Conservation (phyloP, 495 filamentous ascomycete genomes). For the Immersiella caudata region DNA sequence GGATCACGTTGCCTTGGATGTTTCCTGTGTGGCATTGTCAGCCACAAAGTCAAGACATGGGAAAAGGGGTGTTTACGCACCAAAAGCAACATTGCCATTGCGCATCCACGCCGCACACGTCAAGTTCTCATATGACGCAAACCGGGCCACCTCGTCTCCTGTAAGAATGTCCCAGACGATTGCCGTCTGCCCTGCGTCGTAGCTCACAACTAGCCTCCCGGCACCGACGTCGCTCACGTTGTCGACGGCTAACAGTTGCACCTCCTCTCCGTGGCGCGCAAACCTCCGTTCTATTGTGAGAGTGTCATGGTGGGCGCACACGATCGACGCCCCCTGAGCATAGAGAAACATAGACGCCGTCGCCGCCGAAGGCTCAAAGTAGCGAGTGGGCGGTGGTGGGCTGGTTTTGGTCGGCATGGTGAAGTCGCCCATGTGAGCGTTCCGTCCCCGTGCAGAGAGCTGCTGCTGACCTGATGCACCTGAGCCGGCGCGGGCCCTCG, state of each 20-base stretch:
- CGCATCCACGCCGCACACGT: slow-evolving; percentile 91
- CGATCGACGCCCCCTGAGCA: slow-evolving; percentile 73
- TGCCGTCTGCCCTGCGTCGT: slow-evolving; percentile 86
- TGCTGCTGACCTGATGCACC: slow-evolving; percentile 50
- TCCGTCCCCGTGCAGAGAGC: slow-evolving; percentile 46
- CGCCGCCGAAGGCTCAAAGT: slow-evolving; percentile 82
- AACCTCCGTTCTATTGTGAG: slow-evolving; percentile 88
- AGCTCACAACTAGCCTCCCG: slow-evolving; percentile 86
- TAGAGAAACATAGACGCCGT: slow-evolving; percentile 87
- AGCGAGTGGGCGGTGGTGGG: slow-evolving; percentile 42
- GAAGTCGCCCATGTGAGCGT: slow-evolving; percentile 47
- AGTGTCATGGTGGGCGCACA: slow-evolving; percentile 89
- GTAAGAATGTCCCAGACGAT: slow-evolving; percentile 98
- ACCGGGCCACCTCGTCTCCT: slow-evolving; percentile 85
- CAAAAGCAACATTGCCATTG: slow-evolving; percentile 96
- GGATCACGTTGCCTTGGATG: slow-evolving; percentile 85
- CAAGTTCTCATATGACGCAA: slow-evolving; percentile 85
- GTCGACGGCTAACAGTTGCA: slow-evolving; percentile 82
- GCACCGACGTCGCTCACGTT: slow-evolving; percentile 88
- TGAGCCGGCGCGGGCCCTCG: slow-evolving; percentile 65
- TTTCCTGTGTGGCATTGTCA: slow-evolving; percentile 63
- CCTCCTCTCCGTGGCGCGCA: slow-evolving; percentile 78
- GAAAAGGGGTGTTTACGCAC: slow-evolving; percentile 49
- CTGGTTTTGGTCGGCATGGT: slow-evolving; percentile 57
- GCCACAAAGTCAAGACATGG: slow-evolving; percentile 2